These are phyloP conservation scores for Luzula sylvatica DNA, from an alignment of 176 grass and related monocot genomes.

Conservation along the genomic window DNA sequence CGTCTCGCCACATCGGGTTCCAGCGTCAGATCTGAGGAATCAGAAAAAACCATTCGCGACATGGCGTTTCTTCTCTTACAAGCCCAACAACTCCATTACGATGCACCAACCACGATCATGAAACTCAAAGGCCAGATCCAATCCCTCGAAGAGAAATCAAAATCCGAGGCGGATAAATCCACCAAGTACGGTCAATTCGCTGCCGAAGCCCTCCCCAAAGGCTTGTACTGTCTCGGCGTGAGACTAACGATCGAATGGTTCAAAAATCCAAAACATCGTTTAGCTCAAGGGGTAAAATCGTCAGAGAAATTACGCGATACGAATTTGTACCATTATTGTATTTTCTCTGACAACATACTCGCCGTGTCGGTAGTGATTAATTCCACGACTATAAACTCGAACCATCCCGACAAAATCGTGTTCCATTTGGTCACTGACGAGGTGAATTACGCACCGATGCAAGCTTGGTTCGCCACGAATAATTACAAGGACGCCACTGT, in stretches of 20 bases:
- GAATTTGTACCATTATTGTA: slow-evolving; percentile 73
- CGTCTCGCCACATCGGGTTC: slow-evolving; percentile 31
- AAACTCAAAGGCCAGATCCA: slow-evolving; percentile 92
- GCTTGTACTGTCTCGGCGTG: slow-evolving; percentile 83
- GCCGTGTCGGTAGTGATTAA: slow-evolving; percentile 82
- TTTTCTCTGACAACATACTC: slow-evolving; percentile 97
- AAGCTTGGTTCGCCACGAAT: slow-evolving; percentile 84
- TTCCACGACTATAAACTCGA: slow-evolving; percentile 73
- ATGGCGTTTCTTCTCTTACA: slow-evolving; percentile 74
- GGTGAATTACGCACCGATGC: slow-evolving; percentile 89
- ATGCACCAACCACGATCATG: slow-evolving; percentile 50
- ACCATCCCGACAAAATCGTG: slow-evolving; percentile 61
- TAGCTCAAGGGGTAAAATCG: slow-evolving; percentile 34
- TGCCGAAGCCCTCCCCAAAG: slow-evolving; percentile 92
- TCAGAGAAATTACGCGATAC: slow-evolving; percentile 65
- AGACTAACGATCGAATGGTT: slow-evolving; percentile 88
- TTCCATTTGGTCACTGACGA: slow-evolving; percentile 96
- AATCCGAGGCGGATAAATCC: slow-evolving; percentile 77
- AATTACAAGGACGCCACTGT: slow-evolving; percentile 66
- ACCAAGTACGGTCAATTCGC: slow-evolving; percentile 90
- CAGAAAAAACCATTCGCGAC: slow-evolving; percentile 56
- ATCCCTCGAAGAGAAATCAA: slow-evolving; percentile 69
- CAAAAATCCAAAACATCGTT: slow-evolving; percentile 42
- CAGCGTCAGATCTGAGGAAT: slow-evolving; percentile 28
- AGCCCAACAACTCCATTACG: slow-evolving; percentile 72